A percentile compares a stretch with the other conserved stretches of the same genome.
Conservation (phyloP, 2,329 filamentous ascomycete genomes). For the Xylaria digitata region DNA sequence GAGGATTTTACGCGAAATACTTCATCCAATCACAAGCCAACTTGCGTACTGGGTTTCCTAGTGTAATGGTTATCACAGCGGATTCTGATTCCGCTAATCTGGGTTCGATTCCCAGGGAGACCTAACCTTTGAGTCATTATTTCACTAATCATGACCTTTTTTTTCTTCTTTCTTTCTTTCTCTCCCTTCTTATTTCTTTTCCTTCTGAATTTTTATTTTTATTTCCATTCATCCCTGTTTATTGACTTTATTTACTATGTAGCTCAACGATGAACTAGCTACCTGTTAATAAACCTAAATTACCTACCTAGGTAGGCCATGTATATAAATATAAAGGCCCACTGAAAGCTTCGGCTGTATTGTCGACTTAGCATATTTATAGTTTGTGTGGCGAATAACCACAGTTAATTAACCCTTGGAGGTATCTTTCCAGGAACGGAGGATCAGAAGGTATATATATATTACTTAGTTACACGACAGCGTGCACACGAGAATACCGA, state of each 20-base stretch:
- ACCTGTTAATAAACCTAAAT: neutral
- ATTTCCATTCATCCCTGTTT: too few relatives aligned
- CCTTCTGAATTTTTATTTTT: too few relatives aligned
- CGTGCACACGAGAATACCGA: constrained; percentile 43
- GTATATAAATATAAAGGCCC: too few relatives aligned
- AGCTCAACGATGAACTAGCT: too few relatives aligned
- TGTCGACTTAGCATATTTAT: neutral
- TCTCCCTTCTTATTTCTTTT: too few relatives aligned
- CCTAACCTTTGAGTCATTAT: neutral
- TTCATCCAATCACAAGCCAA: neutral
- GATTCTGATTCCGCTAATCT: constrained; percentile 39
- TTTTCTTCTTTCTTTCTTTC: too few relatives aligned
- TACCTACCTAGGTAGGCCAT: neutral
- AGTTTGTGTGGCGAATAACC: neutral
- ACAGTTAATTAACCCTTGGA: too few relatives aligned
- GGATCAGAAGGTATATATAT: neutral
- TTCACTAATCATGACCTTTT: neutral
- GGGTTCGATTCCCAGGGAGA: constrained; percentile 38
- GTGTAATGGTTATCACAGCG: constrained; percentile 38
- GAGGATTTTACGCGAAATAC: too few relatives aligned
- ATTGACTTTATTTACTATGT: too few relatives aligned
- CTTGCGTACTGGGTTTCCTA: constrained; percentile 26
- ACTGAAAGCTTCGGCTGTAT: neutral
- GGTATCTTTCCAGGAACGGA: neutral
- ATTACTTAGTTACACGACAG: constrained; percentile 22